phyloP scores from a whole-genome alignment of 1,139 yeast species.

The Zhuliangozyma parablackwelliae region DNA sequence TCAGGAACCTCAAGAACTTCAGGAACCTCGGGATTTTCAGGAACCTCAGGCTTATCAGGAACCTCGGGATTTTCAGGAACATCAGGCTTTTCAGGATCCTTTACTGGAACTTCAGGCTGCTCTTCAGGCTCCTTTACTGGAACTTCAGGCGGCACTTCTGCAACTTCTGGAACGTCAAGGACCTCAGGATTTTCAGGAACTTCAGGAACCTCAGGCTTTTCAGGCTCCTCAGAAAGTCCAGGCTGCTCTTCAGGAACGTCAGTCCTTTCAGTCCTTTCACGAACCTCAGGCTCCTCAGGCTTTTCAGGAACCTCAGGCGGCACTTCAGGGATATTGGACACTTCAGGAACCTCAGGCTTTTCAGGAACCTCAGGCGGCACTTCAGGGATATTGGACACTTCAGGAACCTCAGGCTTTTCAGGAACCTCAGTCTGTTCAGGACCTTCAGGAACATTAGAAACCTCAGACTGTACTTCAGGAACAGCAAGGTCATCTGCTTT shows the following conservation, averaged over 20 bases:
- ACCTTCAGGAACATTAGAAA: too few species aligned
- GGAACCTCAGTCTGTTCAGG: neutral
- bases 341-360: conserved; percentile 2
- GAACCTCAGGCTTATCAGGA: too few species aligned
- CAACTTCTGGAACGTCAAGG: neutral
- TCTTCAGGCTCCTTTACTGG: too few species aligned
- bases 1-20: neutral
- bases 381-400: conserved; percentile 3
- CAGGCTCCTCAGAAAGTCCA: too few species aligned
- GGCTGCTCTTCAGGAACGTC: too few species aligned
- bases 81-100: too few species aligned
- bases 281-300: too few species aligned
- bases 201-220: neutral
- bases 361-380: neutral
- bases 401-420: conserved; percentile 1
- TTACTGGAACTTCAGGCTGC: too few species aligned
- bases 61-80: too few species aligned
- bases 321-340: conserved; percentile 1
- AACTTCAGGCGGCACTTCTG: neutral
- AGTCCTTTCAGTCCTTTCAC: too few species aligned
- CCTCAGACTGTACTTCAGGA: too few species aligned
- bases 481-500: too few species aligned
- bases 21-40: neutral
- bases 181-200: neutral
- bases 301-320: neutral